phyloP scores from a whole-genome alignment of 768 basidiomycete species.

The Termitomyces bulborhizus region DNA sequence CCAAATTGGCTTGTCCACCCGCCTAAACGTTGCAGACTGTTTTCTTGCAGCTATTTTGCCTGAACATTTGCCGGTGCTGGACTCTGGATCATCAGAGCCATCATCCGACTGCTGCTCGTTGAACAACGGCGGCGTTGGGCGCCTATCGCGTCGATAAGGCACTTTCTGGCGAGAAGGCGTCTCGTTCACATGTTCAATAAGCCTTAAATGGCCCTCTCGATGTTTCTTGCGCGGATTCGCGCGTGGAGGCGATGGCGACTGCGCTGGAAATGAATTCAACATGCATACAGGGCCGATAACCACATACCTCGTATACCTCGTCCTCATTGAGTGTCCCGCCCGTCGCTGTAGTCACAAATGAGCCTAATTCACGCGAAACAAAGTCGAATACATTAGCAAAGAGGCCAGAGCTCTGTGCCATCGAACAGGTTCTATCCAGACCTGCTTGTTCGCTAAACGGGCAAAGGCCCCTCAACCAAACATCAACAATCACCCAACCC shows the following conservation, averaged over 20 bases:
- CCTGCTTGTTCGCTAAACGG: background rate
- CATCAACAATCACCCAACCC: background rate
- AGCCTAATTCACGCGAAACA: constrained; percentile 64
- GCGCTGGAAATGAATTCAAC: background rate
- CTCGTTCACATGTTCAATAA: background rate
- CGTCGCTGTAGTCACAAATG: constrained; percentile 64
- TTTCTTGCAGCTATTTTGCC: background rate
- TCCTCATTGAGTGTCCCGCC: constrained; percentile 27
- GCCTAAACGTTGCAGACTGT: background rate
- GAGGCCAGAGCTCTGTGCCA: constrained; percentile 30
- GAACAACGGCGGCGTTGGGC: constrained; percentile 2
- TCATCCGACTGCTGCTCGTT: background rate
- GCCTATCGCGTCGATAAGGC: constrained; percentile 6
- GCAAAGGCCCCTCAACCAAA: constrained; percentile 1
- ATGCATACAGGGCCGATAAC: background rate
- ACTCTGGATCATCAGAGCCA: background rate
- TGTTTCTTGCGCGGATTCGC: constrained; percentile 3
- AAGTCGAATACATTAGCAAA: constrained; percentile 63
- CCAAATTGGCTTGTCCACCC: background rate
- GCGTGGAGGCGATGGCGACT: constrained; percentile 1
- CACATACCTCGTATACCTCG: constrained; percentile 7
- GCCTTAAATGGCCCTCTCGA: background rate
- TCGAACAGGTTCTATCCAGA: background rate
- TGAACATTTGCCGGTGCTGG: background rate
- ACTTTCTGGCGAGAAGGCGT: background rate